Evolutionary conservation across 441 rosid species (phyloP).

Genomic region (Syzygium syzygioides): DNA sequence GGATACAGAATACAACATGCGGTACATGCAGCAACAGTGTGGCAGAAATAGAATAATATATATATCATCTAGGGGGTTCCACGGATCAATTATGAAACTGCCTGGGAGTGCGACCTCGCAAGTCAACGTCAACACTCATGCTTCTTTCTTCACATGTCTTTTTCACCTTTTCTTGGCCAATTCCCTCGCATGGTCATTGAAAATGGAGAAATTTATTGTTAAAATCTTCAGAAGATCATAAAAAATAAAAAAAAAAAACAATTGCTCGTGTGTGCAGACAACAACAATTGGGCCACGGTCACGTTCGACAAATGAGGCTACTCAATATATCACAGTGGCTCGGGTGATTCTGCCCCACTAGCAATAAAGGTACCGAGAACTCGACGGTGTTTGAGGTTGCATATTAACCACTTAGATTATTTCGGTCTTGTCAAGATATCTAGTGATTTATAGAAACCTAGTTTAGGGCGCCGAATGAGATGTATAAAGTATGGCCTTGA

Average conservation of each 20-base stretch:
- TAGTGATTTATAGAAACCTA: not conserved
- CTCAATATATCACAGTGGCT: not conserved
- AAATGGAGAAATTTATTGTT: not conserved
- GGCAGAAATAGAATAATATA: not conserved
- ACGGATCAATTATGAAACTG: not conserved
- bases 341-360: not conserved
- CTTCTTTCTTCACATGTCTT: not conserved
- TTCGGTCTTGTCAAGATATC: not conserved
- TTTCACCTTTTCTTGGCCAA: not conserved
- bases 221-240: not conserved
- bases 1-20: not conserved
- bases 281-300: not conserved
- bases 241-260: not conserved
- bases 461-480: not conserved
- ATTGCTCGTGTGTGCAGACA: not conserved
- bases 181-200: not conserved
- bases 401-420: not conserved
- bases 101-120: not conserved
- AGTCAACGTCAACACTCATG: not conserved
- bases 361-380: not conserved
- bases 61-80: not conserved
- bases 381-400: not conserved
- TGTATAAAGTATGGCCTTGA: not conserved
- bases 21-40: not conserved
- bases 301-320: not conserved